phyloP scores from a whole-genome alignment of 2,329 filamentous ascomycete species.

The Xylaria sp. region DNA sequence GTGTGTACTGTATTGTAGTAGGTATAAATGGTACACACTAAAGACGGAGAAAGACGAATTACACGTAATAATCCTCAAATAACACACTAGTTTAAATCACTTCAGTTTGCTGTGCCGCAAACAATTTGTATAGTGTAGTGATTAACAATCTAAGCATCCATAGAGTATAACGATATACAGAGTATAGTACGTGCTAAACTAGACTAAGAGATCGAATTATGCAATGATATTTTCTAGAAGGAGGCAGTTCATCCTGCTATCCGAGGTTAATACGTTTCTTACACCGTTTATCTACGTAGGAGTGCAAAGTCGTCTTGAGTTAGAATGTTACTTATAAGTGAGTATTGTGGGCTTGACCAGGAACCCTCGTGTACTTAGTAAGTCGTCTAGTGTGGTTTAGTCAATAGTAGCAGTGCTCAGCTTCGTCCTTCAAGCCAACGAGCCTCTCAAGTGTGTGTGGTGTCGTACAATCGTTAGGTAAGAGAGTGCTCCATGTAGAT shows the following conservation, averaged over 20 bases:
- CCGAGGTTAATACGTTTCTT: background rate
- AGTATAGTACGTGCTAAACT: background rate
- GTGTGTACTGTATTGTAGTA: background rate
- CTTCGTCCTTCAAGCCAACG: background rate
- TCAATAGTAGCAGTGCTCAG: constrained; percentile 8
- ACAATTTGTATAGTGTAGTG: background rate
- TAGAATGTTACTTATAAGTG: background rate
- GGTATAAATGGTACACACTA: background rate
- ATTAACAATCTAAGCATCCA: background rate
- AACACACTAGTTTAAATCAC: background rate
- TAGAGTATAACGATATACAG: background rate
- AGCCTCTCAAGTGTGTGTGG: background rate
- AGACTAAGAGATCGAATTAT: background rate
- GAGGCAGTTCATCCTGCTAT: no score
- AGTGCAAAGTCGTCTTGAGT: background rate
- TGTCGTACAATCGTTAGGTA: background rate
- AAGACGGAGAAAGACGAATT: constrained; percentile 24
- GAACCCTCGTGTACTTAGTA: background rate
- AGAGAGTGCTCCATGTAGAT: background rate
- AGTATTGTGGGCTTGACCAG: background rate
- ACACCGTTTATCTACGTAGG: constrained; percentile 3
- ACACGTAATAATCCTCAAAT: constrained; percentile 13
- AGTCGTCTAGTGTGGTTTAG: background rate
- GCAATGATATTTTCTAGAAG: background rate
- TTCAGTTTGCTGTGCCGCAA: background rate